phyloP scores from a whole-genome alignment of 148 eudicot species.

The Rhododendron ferrugineum region DNA sequence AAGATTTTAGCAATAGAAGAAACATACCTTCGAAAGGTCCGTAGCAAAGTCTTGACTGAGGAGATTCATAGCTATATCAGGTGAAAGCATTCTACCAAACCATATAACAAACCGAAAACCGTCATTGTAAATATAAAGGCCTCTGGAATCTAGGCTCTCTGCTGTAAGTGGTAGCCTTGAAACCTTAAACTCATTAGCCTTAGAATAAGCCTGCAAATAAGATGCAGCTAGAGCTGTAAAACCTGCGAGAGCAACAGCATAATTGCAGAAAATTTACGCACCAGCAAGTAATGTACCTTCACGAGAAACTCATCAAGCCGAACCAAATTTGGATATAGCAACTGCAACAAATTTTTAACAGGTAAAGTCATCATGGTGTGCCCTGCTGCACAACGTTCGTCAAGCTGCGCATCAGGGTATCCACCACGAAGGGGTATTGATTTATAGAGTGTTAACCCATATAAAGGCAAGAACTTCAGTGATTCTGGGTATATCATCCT shows the following conservation, averaged over 20 bases:
- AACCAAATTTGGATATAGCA: slow-evolving; percentile 73
- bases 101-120: slow-evolving; percentile 91
- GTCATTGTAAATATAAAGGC: slow-evolving; percentile 81
- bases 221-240: neutral
- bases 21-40: slow-evolving; percentile 65
- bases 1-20: slow-evolving; percentile 2
- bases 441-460: slow-evolving; percentile 71
- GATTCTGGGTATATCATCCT: slow-evolving; percentile 97
- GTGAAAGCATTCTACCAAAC: slow-evolving; percentile 85
- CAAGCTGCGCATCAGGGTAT: slow-evolving; percentile 75
- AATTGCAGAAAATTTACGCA: slow-evolving; percentile 1
- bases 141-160: slow-evolving; percentile 87
- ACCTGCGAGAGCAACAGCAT: slow-evolving; percentile 11
- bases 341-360: slow-evolving; percentile 65
- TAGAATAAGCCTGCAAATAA: slow-evolving; percentile 34
- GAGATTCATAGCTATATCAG: slow-evolving; percentile 65
- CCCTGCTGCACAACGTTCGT: slow-evolving; percentile 95
- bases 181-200: slow-evolving; percentile 36
- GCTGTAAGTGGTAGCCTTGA: slow-evolving; percentile 60
- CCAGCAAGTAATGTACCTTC: slow-evolving; percentile 39
- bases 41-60: slow-evolving; percentile 61
- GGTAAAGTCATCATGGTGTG: slow-evolving; percentile 91
- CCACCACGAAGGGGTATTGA: slow-evolving; percentile 86
- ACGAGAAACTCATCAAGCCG: slow-evolving; percentile 71
- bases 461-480: slow-evolving; percentile 68